Base-by-base conservation (phyloP, 1,139 yeast genomes). In the Arxiozyma slooffiae region DNA sequence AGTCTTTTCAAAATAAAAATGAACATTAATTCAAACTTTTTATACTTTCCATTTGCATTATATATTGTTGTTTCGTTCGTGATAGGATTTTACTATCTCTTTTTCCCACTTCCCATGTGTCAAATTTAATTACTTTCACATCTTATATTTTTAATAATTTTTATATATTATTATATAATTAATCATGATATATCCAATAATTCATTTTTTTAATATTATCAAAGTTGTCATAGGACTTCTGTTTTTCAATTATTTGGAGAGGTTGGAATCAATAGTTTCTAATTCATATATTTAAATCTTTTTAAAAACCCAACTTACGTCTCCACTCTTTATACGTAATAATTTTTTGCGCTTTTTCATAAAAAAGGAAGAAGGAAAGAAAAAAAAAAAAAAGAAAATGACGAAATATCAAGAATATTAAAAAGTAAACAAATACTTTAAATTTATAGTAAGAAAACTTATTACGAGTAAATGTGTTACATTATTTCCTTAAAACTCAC, bases 11-110 rank as follows among this genome's bases (percentile, higher is more conserved):
- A 34, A 24, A 41, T 14, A 17, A 20, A 24, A 39, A 36, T 36
- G 17, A 36, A 30, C 30, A 36, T 38, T 38, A 44, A 14, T 44
- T 24, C 14, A 21, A 17, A 36, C 34, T n/a, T 21, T 2, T 37
- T 14, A 44, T 44, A 37, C 36, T 36, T 20, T 44, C 24, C 40
- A n/a, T 21, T 40, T 46, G 48, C 48, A 46, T 40, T 46, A 44
- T 46, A 46, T 44, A 41, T 34, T 46, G 41, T 16, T 37, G 22
- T 23, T 22, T 21, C 37, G 39, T 36, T 21, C 39, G 24, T 43
- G 6, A 8, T 42, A 8, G n/a, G n/a, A 42, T 42, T 42, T 42
- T 30, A 34, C 30, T 26, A 11, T 42, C 30, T 20, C 22, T 30
- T 30, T n/a, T 30, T 30, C 36, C n/a, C 4, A 30, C 11, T 6